Evolutionary conservation across 1,284 basidiomycete species (phyloP).

Genomic region (Cryptococcus sp.): DNA sequence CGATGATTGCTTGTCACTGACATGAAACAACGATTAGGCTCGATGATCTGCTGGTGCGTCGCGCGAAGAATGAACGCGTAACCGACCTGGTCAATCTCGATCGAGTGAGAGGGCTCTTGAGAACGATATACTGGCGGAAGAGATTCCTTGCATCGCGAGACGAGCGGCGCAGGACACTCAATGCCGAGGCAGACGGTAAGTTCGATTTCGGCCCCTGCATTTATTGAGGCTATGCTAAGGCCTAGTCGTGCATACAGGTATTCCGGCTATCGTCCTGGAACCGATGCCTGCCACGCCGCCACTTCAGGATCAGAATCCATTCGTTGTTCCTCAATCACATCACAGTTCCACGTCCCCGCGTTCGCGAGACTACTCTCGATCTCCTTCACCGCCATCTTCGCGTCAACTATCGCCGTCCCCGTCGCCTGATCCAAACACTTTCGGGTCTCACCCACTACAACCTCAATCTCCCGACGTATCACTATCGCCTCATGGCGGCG

Average conservation of each 20-base stretch:
- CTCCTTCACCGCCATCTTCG: conserved; percentile 18
- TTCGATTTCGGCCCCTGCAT: background rate
- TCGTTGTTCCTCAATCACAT: conserved; percentile 8
- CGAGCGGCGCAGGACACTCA: conserved; percentile 31
- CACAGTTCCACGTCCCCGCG: background rate
- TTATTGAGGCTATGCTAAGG: background rate
- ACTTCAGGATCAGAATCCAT: conserved; percentile 21
- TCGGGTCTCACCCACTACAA: background rate
- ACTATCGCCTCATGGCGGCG: background rate
- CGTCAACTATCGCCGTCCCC: conserved; percentile 4
- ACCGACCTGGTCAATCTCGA: conserved; percentile 81
- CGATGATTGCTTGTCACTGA: background rate
- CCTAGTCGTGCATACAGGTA: conserved; percentile 19
- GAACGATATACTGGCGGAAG: conserved; percentile 71
- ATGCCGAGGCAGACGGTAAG: conserved; percentile 34
- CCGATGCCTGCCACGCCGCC: conserved; percentile 41
- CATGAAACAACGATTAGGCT: conserved; percentile 58
- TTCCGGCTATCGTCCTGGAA: conserved; percentile 52
- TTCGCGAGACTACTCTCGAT: too few species aligned
- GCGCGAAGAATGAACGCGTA: conserved; percentile 75
- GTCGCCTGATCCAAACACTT: conserved; percentile 2
- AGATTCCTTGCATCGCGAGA: conserved; percentile 59
- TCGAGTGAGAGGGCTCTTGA: conserved; percentile 73
- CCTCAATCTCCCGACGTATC: background rate
- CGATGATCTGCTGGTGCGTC: conserved; percentile 74